phyloP scores from a whole-genome alignment of 1,284 basidiomycete genomes.

The Rhodotorula sp. region DNA sequence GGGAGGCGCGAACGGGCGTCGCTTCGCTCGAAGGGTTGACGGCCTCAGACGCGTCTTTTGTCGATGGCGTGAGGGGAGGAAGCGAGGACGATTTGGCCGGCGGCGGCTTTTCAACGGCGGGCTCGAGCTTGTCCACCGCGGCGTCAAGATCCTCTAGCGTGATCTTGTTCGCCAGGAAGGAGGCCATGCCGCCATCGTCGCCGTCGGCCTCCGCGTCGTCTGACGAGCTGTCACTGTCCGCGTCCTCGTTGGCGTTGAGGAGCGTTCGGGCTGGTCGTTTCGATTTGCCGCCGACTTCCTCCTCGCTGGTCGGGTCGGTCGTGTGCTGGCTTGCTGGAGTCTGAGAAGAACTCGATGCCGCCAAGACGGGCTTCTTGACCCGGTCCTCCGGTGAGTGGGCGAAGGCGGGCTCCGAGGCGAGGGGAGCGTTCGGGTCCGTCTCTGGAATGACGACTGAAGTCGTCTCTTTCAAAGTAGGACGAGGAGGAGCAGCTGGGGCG shows the following conservation, averaged over 20 bases:
- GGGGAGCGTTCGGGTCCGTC: slow-evolving; percentile 11
- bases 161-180: no score
- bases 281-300: neutral
- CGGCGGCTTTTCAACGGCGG: neutral
- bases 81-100: neutral
- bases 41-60: no score
- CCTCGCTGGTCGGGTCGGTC: slow-evolving; percentile 31
- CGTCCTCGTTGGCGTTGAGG: neutral
- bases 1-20: neutral
- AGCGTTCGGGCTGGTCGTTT: neutral
- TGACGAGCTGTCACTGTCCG: neutral
- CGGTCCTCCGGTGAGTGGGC: neutral
- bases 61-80: neutral
- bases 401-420: neutral
- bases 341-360: slow-evolving; percentile 2
- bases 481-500: neutral
- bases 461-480: neutral
- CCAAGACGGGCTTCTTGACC: neutral
- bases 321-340: slow-evolving; percentile 13
- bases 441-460: slow-evolving; percentile 19
- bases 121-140: neutral
- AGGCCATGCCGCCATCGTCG: neutral
- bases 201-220: neutral
- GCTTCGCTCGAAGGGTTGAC: neutral
- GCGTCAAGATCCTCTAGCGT: neutral